Evolutionary conservation across 2,329 filamentous ascomycete species (phyloP).

Genomic region (Fusarium sp.): DNA sequence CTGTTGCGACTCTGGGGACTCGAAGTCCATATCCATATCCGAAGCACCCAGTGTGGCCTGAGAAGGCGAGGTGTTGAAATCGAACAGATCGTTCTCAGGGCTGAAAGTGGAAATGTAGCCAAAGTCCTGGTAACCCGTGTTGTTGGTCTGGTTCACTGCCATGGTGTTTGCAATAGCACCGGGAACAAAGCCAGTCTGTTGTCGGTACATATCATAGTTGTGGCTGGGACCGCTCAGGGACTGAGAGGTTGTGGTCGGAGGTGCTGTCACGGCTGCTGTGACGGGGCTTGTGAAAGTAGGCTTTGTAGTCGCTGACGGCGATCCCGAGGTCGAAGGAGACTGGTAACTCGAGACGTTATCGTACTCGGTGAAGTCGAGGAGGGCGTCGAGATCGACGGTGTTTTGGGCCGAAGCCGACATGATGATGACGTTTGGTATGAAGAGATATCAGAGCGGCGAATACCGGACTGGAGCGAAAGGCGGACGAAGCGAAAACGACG

Average conservation of each 20-base stretch:
- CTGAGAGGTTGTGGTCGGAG: constrained; percentile 70
- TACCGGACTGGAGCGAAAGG: constrained; percentile 18
- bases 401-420: constrained; percentile 62
- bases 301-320: constrained; percentile 69
- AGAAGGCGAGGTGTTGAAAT: constrained; percentile 80
- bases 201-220: constrained; percentile 95
- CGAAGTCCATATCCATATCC: constrained; percentile 77
- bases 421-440: constrained; percentile 38
- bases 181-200: constrained; percentile 93
- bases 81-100: constrained; percentile 77
- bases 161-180: constrained; percentile 87
- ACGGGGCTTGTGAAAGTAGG: constrained; percentile 67
- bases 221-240: constrained; percentile 87
- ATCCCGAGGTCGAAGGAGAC: constrained; percentile 68
- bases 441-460: constrained; percentile 25
- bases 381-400: constrained; percentile 69
- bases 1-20: constrained; percentile 69
- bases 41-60: constrained; percentile 71
- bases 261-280: constrained; percentile 68
- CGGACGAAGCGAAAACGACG: constrained; percentile 21
- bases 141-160: constrained; percentile 78
- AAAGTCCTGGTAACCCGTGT: constrained; percentile 68
- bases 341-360: constrained; percentile 71
- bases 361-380: constrained; percentile 76
- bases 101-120: constrained; percentile 71